phyloP scores from a whole-genome alignment of 441 rosid species.

The Lepidium campestre region DNA sequence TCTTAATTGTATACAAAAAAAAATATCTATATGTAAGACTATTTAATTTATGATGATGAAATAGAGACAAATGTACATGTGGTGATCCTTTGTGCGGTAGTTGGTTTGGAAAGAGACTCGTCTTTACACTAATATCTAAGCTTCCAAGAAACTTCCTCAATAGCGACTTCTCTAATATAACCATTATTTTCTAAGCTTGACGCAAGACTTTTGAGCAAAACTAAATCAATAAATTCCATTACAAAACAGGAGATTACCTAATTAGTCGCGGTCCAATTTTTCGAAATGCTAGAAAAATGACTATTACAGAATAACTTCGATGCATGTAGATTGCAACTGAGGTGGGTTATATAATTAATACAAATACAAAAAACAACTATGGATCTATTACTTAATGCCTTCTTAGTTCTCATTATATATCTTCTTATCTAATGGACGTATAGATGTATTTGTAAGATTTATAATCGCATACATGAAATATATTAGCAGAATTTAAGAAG shows the following conservation, averaged over 20 bases:
- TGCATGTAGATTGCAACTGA: background rate
- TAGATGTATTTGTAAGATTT: too few relatives aligned
- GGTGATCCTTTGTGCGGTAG: background rate
- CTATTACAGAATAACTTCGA: background rate
- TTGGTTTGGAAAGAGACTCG: background rate
- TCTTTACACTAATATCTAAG: background rate
- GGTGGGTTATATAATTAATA: background rate
- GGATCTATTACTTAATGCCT: too few relatives aligned
- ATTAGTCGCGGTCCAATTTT: background rate
- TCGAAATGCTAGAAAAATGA: background rate
- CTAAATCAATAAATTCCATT: background rate
- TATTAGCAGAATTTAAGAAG: too few relatives aligned
- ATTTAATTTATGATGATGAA: background rate
- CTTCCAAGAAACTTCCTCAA: conserved; percentile 23
- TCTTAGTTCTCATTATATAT: too few relatives aligned
- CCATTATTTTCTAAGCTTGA: conserved; percentile 6
- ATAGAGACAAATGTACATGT: background rate
- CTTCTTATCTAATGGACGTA: too few relatives aligned
- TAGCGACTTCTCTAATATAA: background rate
- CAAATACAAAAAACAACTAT: too few relatives aligned
- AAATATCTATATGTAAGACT: background rate
- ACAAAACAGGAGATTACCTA: background rate
- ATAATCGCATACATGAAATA: too few relatives aligned
- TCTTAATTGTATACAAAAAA: background rate
- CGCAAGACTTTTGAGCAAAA: background rate